Percentiles rank a stretch among this genome's conserved stretches.
These are phyloP conservation scores for Cryptococcus hybrid DNA, from an alignment of 1,284 basidiomycete species.

Conservation along the genomic window DNA sequence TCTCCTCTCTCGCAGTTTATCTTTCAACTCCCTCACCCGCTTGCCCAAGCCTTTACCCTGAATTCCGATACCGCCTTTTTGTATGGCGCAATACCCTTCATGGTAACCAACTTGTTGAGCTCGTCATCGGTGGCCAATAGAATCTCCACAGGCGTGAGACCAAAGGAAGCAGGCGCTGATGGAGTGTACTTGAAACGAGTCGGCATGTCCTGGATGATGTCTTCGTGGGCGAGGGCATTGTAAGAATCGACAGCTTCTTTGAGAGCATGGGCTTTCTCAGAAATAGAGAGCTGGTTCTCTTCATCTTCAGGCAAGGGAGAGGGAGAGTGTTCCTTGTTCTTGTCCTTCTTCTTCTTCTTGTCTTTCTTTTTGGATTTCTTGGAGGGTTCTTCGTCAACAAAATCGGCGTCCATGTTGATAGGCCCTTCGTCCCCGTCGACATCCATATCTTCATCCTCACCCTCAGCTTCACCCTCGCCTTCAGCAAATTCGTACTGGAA, in stretches of 20 bases:
- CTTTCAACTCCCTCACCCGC: conserved; percentile 71
- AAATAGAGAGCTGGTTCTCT: conserved; percentile 58
- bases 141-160: conserved; percentile 81
- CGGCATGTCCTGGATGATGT: conserved; percentile 84
- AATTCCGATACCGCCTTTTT: conserved; percentile 51
- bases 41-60: conserved; percentile 65
- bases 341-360: conserved; percentile 55
- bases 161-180: conserved; percentile 66
- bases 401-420: conserved; percentile 52
- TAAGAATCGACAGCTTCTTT: conserved; percentile 89
- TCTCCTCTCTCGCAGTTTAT: conserved; percentile 54
- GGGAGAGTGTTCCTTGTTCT: conserved; percentile 42
- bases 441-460: conserved; percentile 7
- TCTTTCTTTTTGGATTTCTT: conserved; percentile 58
- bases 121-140: conserved; percentile 90
- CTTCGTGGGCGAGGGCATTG: conserved; percentile 90
- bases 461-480: conserved; percentile 21
- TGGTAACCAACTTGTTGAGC: conserved; percentile 82
- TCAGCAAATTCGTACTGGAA: conserved; percentile 45
- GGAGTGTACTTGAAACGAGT: conserved; percentile 92
- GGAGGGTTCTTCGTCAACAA: conserved; percentile 39
- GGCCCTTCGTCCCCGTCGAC: conserved; percentile 37
- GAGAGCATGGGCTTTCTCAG: conserved; percentile 73
- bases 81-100: conserved; percentile 91
- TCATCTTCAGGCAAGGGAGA: conserved; percentile 17